Conservation (phyloP, 768 basidiomycete genomes). For the Lentinula detonsa region DNA sequence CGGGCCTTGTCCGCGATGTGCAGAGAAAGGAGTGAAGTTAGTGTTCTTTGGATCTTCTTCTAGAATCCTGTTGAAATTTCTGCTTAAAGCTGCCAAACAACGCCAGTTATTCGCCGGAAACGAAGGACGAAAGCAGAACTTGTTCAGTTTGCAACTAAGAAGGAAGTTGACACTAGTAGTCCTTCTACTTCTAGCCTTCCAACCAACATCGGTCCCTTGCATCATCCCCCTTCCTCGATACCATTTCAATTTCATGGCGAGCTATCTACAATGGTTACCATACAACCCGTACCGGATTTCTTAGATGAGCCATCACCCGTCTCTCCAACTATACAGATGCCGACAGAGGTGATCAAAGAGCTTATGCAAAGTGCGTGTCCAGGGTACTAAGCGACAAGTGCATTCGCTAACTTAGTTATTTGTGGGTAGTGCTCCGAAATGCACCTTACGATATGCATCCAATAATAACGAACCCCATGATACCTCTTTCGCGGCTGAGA, state of each 20-base stretch:
- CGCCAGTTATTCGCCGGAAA: neutral
- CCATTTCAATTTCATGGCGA: neutral
- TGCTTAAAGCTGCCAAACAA: conserved; percentile 10
- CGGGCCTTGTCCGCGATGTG: conserved; percentile 11
- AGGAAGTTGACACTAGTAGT: neutral
- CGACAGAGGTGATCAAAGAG: neutral
- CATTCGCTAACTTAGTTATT: neutral
- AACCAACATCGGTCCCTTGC: neutral
- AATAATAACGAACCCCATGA: neutral
- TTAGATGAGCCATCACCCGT: neutral
- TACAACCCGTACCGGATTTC: neutral
- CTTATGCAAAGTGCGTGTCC: conserved; percentile 6
- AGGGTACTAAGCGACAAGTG: neutral
- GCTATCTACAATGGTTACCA: neutral
- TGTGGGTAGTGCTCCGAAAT: neutral
- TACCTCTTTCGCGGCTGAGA: neutral
- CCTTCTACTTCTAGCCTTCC: neutral
- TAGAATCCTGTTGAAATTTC: neutral
- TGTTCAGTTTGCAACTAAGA: neutral
- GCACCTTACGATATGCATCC: neutral
- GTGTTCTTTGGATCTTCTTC: neutral
- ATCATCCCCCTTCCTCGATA: neutral
- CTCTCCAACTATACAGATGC: neutral
- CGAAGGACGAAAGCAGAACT: conserved; percentile 3
- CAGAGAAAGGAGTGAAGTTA: conserved; percentile 9